These are phyloP conservation scores for Pouteria campechiana DNA, from an alignment of 179 eudicot genomes.

Conservation along the genomic window DNA sequence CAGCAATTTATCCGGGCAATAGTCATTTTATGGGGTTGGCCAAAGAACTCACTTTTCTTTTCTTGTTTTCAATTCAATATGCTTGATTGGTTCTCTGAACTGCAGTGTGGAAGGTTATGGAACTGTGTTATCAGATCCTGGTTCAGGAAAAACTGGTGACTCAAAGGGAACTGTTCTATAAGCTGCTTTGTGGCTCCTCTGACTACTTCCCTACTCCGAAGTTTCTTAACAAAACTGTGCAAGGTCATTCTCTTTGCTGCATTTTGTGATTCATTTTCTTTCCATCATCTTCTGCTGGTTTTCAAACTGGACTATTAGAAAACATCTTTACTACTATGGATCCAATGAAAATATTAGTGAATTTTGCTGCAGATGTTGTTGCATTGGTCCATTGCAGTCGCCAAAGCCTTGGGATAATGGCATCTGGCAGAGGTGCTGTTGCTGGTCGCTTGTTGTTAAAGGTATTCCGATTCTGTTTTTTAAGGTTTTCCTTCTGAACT, in stretches of 20 bases:
- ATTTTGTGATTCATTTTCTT: not conserved
- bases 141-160: constrained; percentile 78
- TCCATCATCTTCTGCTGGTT: not conserved
- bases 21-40: too few relatives aligned
- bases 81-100: not conserved
- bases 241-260: constrained; percentile 35
- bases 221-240: constrained; percentile 73
- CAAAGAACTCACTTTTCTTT: not conserved
- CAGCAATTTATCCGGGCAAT: too few relatives aligned
- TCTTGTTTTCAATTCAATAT: not conserved
- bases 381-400: constrained; percentile 96
- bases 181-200: constrained; percentile 73
- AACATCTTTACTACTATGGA: not conserved
- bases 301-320: not conserved
- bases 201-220: constrained; percentile 71
- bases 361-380: constrained; percentile 94
- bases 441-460: constrained; percentile 79
- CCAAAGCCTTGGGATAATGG: constrained; percentile 92
- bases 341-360: constrained; percentile 6
- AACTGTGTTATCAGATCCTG: constrained; percentile 74
- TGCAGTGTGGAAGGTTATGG: constrained; percentile 96
- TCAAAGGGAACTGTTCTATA: constrained; percentile 81
- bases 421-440: constrained; percentile 87
- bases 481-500: too few relatives aligned
- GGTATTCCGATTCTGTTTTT: too few relatives aligned